Conservation (phyloP, 73 alveolate genomes). For the Paraurostyla sp. region DNA sequence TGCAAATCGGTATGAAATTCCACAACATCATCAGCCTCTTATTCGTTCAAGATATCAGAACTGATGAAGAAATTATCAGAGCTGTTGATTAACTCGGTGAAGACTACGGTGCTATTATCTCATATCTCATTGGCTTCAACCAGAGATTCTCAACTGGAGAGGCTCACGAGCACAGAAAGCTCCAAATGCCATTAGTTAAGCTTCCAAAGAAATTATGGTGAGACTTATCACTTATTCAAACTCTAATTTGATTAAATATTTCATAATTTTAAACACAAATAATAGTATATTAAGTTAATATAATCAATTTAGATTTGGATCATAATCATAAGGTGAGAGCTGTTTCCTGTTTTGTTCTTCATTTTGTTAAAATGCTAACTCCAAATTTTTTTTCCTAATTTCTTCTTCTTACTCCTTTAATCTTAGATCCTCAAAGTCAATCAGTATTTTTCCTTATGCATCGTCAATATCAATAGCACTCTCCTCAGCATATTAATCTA, state of each 20-base stretch:
- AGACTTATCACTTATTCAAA: not conserved
- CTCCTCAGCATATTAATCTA: not conserved
- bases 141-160: slow-evolving; percentile 32
- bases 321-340: not conserved
- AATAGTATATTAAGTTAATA: too few species aligned
- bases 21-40: slow-evolving; percentile 6
- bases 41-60: not conserved
- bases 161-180: not conserved
- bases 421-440: slow-evolving; percentile 18
- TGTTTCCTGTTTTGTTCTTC: too few species aligned
- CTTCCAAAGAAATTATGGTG: slow-evolving; percentile 28
- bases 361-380: not conserved
- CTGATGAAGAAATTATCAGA: slow-evolving; percentile 31
- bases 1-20: not conserved
- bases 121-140: slow-evolving; percentile 50
- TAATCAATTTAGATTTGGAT: too few species aligned
- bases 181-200: not conserved
- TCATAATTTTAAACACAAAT: too few species aligned
- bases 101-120: slow-evolving; percentile 57
- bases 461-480: slow-evolving; percentile 23
- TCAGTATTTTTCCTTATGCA: not conserved
- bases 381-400: not conserved
- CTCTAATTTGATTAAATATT: not conserved
- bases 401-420: slow-evolving; percentile 7
- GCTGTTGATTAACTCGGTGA: slow-evolving; percentile 43